Evolutionary conservation across 1,139 yeast genomes (phyloP).

Genomic region (Casaregolazyma suthepensis): DNA sequence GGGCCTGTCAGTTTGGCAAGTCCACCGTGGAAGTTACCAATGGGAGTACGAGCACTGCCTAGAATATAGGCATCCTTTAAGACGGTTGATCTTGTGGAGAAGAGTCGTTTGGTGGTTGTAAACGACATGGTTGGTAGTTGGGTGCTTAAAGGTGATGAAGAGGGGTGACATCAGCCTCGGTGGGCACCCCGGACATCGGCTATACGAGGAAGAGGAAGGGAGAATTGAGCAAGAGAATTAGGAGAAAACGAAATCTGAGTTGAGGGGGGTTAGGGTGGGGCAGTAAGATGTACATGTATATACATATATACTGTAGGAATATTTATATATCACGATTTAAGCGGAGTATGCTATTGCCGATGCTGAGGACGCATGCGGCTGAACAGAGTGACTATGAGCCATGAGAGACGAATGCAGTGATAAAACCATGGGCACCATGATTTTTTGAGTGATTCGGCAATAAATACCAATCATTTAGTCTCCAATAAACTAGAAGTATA

Average conservation of each 20-base stretch:
- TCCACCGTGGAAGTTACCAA: constrained; percentile 53
- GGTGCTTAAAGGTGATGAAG: background rate
- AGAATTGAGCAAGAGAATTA: background rate
- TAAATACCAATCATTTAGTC: too few relatives aligned
- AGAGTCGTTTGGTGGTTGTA: constrained; percentile 1
- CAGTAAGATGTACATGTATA: too few relatives aligned
- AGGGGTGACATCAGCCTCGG: background rate
- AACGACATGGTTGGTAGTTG: background rate
- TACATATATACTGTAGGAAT: too few relatives aligned
- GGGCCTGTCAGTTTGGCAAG: constrained; percentile 45
- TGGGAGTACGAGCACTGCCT: constrained; percentile 52
- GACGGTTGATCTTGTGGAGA: constrained; percentile 11
- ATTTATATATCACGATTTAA: background rate
- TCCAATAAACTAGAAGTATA: too few relatives aligned
- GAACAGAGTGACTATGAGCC: background rate
- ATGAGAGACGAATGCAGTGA: background rate
- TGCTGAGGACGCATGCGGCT: background rate
- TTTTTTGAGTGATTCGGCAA: too few relatives aligned
- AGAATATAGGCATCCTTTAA: constrained; percentile 43
- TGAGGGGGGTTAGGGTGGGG: background rate
- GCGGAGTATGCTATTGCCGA: background rate
- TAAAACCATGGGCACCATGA: too few relatives aligned
- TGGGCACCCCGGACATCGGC: background rate
- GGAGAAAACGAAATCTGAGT: background rate
- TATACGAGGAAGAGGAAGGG: background rate